Evolutionary conservation across 2,329 filamentous ascomycete species (phyloP).

Genomic region (Dothideomycetes sp.): DNA sequence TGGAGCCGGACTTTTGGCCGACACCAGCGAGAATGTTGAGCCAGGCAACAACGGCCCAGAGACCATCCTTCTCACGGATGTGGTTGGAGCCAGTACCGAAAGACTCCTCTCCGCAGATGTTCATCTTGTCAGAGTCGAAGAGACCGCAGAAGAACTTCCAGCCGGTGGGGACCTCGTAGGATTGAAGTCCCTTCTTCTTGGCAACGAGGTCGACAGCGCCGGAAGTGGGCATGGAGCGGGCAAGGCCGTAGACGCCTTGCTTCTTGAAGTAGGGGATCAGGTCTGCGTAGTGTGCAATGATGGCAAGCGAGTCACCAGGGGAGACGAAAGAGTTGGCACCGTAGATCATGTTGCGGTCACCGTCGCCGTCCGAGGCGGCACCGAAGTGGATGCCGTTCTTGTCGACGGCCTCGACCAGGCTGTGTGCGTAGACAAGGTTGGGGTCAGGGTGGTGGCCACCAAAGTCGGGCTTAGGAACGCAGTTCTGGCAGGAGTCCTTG

Average conservation of each 20-base stretch:
- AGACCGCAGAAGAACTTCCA: conserved; percentile 99
- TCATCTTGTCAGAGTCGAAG: conserved; percentile 89
- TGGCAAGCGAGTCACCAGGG: conserved; percentile 85
- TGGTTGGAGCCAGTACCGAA: conserved; percentile 98
- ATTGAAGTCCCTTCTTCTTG: conserved; percentile 80
- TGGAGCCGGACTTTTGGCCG: conserved; percentile 67
- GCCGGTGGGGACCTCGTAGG: conserved; percentile 94
- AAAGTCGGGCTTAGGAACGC: conserved; percentile 84
- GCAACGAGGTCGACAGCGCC: conserved; percentile 92
- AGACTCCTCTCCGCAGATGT: conserved; percentile 96
- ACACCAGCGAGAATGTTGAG: conserved; percentile 96
- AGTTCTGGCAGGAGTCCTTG: conserved; percentile 77
- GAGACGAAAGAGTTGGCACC: conserved; percentile 94
- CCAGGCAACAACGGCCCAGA: conserved; percentile 97
- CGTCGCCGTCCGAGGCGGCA: conserved; percentile 91
- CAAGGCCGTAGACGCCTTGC: conserved; percentile 89
- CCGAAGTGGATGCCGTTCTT: conserved; percentile 88
- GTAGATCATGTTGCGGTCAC: conserved; percentile 99
- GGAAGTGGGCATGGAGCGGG: conserved; percentile 94
- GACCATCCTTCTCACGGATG: conserved; percentile 96
- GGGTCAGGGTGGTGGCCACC: conserved; percentile 95
- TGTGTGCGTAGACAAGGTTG: conserved; percentile 94
- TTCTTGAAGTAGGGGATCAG: conserved; percentile 98
- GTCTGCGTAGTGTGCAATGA: conserved; percentile 93
- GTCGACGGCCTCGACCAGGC: conserved; percentile 86